Percentiles rank a stretch among this genome's conserved stretches.
These are phyloP conservation scores for Cyclaneusma minus DNA, from an alignment of 2,329 filamentous ascomycete species.

Conservation along the genomic window DNA sequence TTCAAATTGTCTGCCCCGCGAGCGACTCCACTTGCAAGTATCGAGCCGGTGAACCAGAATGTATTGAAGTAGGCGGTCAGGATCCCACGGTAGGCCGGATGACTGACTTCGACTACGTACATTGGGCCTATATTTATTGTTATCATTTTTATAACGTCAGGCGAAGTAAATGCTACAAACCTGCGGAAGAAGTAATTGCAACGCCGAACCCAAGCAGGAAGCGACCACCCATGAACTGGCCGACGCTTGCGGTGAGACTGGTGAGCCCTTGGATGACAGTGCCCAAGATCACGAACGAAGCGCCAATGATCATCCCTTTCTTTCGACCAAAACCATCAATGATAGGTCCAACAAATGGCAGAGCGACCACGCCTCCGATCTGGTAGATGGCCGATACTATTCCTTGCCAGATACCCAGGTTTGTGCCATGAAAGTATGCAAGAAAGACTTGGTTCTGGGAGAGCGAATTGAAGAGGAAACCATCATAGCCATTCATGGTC, in stretches of 20 bases:
- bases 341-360: constrained; percentile 29
- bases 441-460: constrained; percentile 26
- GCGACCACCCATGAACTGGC: constrained; percentile 36
- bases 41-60: constrained; percentile 31
- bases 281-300: constrained; percentile 27
- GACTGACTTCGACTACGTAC: constrained; percentile 30
- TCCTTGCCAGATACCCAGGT: constrained; percentile 30
- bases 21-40: constrained; percentile 36
- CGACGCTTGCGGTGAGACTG: constrained; percentile 17
- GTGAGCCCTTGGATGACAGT: constrained; percentile 26
- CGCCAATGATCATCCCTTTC: constrained; percentile 29
- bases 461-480: constrained; percentile 32
- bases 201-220: constrained; percentile 45
- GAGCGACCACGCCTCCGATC: constrained; percentile 30
- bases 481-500: constrained; percentile 37
- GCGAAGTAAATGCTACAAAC: no score
- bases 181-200: constrained; percentile 28
- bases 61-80: constrained; percentile 19
- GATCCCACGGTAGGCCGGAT: constrained; percentile 28
- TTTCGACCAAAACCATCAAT: constrained; percentile 31
- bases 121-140: constrained; percentile 21
- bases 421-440: constrained; percentile 23
- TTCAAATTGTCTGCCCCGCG: constrained; percentile 31
- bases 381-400: constrained; percentile 36
- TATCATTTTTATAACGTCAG: background rate